Evolutionary conservation across 2,329 filamentous ascomycete species (phyloP), one percentile per base, ranked within the genome.

Genomic region (Xylariaceae sp.): DNA sequence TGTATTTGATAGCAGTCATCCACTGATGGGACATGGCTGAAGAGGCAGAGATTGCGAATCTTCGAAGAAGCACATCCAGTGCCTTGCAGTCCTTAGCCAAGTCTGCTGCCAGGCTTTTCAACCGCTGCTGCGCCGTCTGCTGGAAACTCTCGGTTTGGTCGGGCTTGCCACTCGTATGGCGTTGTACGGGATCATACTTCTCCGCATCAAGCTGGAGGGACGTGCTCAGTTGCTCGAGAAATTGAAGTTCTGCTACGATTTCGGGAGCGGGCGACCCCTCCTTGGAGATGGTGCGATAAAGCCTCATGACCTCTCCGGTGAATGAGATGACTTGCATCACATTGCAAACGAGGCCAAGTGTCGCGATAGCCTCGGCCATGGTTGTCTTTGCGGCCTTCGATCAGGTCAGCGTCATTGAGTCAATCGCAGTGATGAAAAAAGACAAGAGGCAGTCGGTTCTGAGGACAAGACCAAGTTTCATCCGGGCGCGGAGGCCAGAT

Each of bases 241-340:
- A 35, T n/a, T 16, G 18, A 13, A 13, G 33, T 15, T 43, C 43
- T 1, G 32, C 31, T n/a, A 33, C 26, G 11, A 44, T 39, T 6
- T 19, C 29, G 7, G 39, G 15, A 7, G 44, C 42, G 13, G 38
- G 44, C 15, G 34, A 38, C 13, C 34, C 36, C 24, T 50, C 37
- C 26, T 39, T 22, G 19, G n/a, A 26, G 12, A 34, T 19, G 19
- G 13, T n/a, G 13, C 35, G 38, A 24, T 16, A 44, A 3, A 42
- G 16, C 3, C 11, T 9, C 12, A 49, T 6, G 9, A 47, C 18
- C 11, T 43, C 42, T 4, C 37, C 24, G n/a, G 44, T 34, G 30
- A 49, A 47, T 8, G 44, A 34, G 17, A 49, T 18, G 26, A 44
- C 44, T 15, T 49, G 47, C 41, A 49, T 44, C 34, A 47, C 39